Evolutionary conservation across 495 filamentous ascomycete genomes (phyloP).

Genomic region (Tetracladium setigerum): DNA sequence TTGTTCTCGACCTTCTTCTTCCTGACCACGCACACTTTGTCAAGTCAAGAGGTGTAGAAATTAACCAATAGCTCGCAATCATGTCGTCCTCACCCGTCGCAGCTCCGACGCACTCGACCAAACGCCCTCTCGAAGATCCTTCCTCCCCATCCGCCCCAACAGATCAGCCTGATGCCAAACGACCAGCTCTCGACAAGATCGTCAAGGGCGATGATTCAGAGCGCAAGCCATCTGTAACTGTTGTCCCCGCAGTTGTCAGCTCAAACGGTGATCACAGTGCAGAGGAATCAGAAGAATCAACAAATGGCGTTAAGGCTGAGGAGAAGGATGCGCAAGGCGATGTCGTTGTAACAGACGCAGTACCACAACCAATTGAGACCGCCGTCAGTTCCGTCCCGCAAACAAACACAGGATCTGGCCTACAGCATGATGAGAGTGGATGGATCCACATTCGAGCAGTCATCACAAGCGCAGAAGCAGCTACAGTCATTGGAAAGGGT

Average conservation of each 20-base stretch:
- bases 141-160: conserved; percentile 85
- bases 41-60: conserved; percentile 26
- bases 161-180: conserved; percentile 95
- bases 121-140: conserved; percentile 93
- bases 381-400: conserved; percentile 8
- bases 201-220: conserved; percentile 45
- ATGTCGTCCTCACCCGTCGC: conserved; percentile 49
- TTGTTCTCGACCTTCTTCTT: conserved; percentile 27
- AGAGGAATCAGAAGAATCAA: conserved; percentile 25
- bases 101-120: conserved; percentile 50
- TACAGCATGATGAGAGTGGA: conserved; percentile 69
- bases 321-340: conserved; percentile 52
- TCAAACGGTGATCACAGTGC: conserved; percentile 26
- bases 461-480: conserved; percentile 93
- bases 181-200: conserved; percentile 90
- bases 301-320: conserved; percentile 48
- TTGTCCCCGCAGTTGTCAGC: conserved; percentile 28
- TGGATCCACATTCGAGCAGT: conserved; percentile 97
- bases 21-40: conserved; percentile 19
- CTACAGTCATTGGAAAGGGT: conserved; percentile 96
- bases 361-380: conserved; percentile 27
- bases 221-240: conserved; percentile 25
- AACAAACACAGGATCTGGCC: conserved; percentile 4
- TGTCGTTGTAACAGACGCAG: conserved; percentile 40
- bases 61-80: conserved; percentile 29